Evolutionary conservation across 164 flowering plant genomes (phyloP).

Genomic region (Amborella trichopoda): DNA sequence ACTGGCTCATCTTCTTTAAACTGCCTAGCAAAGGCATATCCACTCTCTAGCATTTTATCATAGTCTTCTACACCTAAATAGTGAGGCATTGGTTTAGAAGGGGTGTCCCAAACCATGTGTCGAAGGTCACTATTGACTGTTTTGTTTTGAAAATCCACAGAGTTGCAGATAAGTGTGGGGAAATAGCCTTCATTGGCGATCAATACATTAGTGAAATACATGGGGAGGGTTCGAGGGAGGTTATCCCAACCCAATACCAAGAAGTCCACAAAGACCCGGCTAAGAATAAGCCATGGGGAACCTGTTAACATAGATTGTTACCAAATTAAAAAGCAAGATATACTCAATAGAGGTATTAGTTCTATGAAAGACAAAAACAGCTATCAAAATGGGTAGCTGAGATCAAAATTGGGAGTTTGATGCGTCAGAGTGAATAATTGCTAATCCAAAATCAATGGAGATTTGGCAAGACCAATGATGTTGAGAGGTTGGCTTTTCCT

Average conservation of each 20-base stretch:
- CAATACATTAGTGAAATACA: conserved; percentile 34
- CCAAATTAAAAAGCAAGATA: neutral
- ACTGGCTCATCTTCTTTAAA: conserved; percentile 14
- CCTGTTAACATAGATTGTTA: no score
- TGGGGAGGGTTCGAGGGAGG: conserved; percentile 35
- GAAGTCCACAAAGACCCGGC: conserved; percentile 31
- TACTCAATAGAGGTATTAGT: no score
- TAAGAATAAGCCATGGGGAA: conserved; percentile 33
- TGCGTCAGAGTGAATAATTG: no score
- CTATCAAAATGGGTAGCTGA: no score
- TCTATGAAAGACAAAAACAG: no score
- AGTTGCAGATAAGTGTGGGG: conserved; percentile 45
- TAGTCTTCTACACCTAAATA: conserved; percentile 8
- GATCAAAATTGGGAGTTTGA: no score
- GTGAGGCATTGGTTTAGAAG: conserved; percentile 7
- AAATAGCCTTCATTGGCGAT: conserved; percentile 33
- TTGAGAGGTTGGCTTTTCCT: no score
- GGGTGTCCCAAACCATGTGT: conserved; percentile 9
- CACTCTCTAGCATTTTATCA: conserved; percentile 7
- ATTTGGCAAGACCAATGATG: no score
- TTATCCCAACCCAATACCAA: conserved; percentile 45
- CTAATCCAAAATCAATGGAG: no score
- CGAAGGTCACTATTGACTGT: conserved; percentile 23
- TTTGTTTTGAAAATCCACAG: conserved; percentile 32
- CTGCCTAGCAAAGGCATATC: conserved; percentile 28